A percentile compares a stretch with the other conserved stretches of the same genome.
phyloP scores from a whole-genome alignment of 73 alveolate species.

The Tetrahymena elliotti region DNA sequence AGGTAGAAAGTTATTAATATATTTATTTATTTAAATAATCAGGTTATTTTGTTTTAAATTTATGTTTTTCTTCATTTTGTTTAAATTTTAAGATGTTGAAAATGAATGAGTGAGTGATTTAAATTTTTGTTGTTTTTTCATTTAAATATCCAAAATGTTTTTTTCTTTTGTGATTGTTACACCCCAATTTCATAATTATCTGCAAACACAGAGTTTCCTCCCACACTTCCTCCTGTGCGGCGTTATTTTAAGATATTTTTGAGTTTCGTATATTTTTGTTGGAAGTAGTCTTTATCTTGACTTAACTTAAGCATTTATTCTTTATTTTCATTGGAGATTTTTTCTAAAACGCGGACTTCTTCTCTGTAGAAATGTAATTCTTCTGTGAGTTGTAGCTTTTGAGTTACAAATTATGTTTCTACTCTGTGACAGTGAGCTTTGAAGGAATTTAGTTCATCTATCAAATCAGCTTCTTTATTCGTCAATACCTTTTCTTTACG shows the following conservation, averaged over 20 bases:
- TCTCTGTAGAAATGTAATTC: background rate
- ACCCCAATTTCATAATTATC: background rate
- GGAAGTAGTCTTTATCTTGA: background rate
- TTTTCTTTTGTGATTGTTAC: background rate
- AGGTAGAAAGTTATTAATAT: background rate
- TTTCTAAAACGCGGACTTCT: background rate
- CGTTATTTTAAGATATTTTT: background rate
- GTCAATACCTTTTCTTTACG: background rate
- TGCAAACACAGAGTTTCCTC: background rate
- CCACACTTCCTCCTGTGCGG: slow-evolving; percentile 1
- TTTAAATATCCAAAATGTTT: background rate
- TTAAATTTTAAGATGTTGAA: background rate
- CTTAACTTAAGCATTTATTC: background rate
- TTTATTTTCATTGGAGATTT: background rate
- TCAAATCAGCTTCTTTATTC: background rate
- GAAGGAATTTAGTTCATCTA: background rate
- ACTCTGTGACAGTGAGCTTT: background rate
- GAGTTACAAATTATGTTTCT: background rate
- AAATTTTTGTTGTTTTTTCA: background rate
- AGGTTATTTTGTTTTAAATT: no score
- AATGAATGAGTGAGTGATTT: no score
- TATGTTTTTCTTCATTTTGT: background rate
- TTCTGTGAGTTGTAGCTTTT: background rate
- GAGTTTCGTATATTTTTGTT: background rate
- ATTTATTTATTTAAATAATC: no score